Evolutionary conservation across 306 rosid genomes (phyloP).

Genomic region (Inga oerstediana): DNA sequence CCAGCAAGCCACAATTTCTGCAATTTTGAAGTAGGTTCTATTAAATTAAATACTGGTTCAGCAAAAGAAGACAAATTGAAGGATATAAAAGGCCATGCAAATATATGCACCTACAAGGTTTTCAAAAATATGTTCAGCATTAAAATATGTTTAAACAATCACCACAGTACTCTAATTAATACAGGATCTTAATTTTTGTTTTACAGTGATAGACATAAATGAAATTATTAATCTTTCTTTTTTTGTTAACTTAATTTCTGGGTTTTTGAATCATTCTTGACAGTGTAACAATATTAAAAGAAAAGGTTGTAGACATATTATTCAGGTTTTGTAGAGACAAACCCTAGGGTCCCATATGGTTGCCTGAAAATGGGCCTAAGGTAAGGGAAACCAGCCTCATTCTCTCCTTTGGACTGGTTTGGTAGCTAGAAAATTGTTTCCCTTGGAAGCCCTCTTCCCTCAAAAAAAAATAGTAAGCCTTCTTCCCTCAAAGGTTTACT

Average conservation of each 20-base stretch:
- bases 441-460: background rate
- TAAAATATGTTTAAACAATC: slow-evolving; percentile 8
- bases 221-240: background rate
- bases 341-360: background rate
- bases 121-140: background rate
- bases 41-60: slow-evolving; percentile 25
- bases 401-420: background rate
- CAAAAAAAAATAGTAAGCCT: background rate
- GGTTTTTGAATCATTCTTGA: background rate
- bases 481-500: background rate
- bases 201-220: background rate
- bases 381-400: background rate
- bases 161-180: background rate
- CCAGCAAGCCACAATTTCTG: slow-evolving; percentile 99
- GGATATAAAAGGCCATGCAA: background rate
- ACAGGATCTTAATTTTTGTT: background rate
- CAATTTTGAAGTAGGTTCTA: slow-evolving; percentile 39
- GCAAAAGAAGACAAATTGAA: slow-evolving; percentile 9
- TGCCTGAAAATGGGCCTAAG: background rate
- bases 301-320: background rate
- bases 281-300: slow-evolving; percentile 13
- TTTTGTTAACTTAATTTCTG: background rate
- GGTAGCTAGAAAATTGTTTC: background rate
- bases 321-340: slow-evolving; percentile 11
- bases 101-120: background rate